Conservation (phyloP, 2,329 filamentous ascomycete genomes). For the Scortechinia acanthostroma region DNA sequence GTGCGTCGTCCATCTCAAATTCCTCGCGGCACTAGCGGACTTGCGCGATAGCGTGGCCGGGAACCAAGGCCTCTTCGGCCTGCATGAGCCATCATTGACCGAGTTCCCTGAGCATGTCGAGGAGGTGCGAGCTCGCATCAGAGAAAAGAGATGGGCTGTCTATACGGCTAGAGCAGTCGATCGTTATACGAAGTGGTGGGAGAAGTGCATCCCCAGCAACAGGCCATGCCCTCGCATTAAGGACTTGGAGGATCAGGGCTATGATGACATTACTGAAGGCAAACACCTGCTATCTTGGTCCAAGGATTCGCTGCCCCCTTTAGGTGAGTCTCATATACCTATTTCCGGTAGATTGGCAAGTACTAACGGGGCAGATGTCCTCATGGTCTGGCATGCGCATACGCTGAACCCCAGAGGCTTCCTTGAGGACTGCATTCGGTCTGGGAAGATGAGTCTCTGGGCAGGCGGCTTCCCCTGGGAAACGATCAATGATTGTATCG, state of each 20-base stretch:
- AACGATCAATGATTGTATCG: conserved; percentile 46
- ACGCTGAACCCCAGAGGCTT: conserved; percentile 72
- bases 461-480: conserved; percentile 60
- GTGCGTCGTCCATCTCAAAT: not conserved
- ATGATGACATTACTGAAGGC: conserved; percentile 21
- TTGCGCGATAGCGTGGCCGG: not conserved
- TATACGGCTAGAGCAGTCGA: conserved; percentile 63
- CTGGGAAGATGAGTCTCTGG: conserved; percentile 48
- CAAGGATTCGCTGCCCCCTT: conserved; percentile 40
- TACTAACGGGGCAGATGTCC: conserved; percentile 41
- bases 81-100: not conserved
- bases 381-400: conserved; percentile 76
- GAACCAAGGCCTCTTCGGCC: not conserved
- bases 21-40: not conserved
- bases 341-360: conserved; percentile 7
- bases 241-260: conserved; percentile 21
- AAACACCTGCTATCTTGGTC: conserved; percentile 21
- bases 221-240: conserved; percentile 18
- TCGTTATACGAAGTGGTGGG: conserved; percentile 64
- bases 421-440: conserved; percentile 65
- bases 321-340: conserved; percentile 33
- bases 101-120: not conserved
- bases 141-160: conserved; percentile 69
- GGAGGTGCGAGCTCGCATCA: conserved; percentile 25
- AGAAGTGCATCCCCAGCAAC: conserved; percentile 20